Evolutionary conservation across 2,329 filamentous ascomycete genomes (phyloP), one percentile per base, ranked within the genome.

Genomic region (Epichloe aotearoae): DNA sequence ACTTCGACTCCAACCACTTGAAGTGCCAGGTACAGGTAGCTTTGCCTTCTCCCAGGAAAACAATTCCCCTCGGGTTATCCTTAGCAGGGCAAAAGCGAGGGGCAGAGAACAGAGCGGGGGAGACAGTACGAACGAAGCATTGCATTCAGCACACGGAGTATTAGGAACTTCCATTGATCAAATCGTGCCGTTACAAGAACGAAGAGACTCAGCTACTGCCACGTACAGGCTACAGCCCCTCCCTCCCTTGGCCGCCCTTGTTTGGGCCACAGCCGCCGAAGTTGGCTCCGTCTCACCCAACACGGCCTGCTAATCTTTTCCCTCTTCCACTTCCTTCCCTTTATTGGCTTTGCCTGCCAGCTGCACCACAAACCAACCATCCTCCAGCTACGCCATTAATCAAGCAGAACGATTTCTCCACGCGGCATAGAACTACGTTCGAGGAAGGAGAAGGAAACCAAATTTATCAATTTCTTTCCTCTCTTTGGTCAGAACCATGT

Each of bases 401-500:
- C 30, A 11, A 49, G 33, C 40, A 19, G 40, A n/a, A 34, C 3
- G 20, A 49, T 19, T 33, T 12, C 3, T 33, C n/a, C 3, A 30
- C 14, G 10, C 47, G 10, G n/a, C n/a, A 5, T n/a, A 17, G 19
- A 37, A 30, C 14, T 19, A 15, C 20, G 34, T 15, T 14, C 33
- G n/a, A 15, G 19, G n/a, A 5, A 30, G 15, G 11, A 8, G 19
- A 11, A 44, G 17, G 45, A 39, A 8, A 15, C 12, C 19, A 14
- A 26, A 26, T 37, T 37, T 37, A 20, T 8, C 17, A 12, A 12
- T 19, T 10, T 19, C 4, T 33, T 33, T 8, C 20, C 4, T 41
- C 12, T 34, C 30, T 5, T 14, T 34, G n/a, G 34, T 43, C 44
- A 19, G 10, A 26, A 41, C 26, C 50, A 82, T 82, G 78, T 70